phyloP scores from a whole-genome alignment of 2,329 filamentous ascomycete species.

The Scedosporium aurantiacum region DNA sequence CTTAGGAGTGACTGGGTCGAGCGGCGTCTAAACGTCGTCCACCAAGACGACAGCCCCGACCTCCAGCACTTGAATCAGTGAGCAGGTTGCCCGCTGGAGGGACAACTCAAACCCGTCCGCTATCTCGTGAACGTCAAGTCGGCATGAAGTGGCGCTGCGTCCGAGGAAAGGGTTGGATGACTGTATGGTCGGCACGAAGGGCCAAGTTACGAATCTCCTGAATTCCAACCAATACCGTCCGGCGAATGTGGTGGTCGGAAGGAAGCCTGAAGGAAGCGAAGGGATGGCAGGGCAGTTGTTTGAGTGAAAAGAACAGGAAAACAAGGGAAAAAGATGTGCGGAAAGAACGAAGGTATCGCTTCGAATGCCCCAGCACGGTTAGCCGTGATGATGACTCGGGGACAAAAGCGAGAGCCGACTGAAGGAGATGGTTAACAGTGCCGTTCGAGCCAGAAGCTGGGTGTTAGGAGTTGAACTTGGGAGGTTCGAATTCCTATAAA shows the following conservation, averaged over 20 bases:
- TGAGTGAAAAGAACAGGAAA: neutral
- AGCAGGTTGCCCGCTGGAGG: neutral
- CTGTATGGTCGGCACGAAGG: neutral
- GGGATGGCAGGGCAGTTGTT: neutral
- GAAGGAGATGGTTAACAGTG: neutral
- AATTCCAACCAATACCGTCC: constrained; percentile 6
- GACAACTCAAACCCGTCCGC: neutral
- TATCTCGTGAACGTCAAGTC: neutral
- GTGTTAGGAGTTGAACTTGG: neutral
- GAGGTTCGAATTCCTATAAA: constrained; percentile 5
- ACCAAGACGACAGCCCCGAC: neutral
- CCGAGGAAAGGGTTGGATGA: neutral
- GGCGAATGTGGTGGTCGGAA: constrained; percentile 5
- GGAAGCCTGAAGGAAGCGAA: neutral
- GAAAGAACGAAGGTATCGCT: constrained; percentile 11
- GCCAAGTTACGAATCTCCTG: neutral
- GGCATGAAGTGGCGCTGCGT: neutral
- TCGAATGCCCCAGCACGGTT: constrained; percentile 12
- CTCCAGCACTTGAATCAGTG: neutral
- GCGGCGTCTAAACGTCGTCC: neutral
- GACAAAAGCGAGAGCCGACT: neutral
- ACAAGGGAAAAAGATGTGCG: constrained; percentile 11
- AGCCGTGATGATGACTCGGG: neutral
- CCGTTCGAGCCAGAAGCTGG: neutral
- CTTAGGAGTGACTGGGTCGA: neutral